Conservation (phyloP, 1,284 basidiomycete species). For the Microbotryomycetes sp. region DNA sequence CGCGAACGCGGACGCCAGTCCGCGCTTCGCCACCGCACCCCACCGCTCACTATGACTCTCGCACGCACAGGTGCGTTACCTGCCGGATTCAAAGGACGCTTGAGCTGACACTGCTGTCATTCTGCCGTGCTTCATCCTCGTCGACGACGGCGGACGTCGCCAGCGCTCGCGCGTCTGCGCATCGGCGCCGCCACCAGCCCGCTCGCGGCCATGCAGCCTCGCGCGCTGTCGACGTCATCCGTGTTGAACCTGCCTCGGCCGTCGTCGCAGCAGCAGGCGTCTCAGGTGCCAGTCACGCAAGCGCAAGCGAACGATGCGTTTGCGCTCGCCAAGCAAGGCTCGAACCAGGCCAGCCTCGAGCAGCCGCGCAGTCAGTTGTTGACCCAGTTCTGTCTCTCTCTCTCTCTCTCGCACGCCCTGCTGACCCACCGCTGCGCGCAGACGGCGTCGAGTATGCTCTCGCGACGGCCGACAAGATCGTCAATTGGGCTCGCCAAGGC, state of each 20-base stretch:
- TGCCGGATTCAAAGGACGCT: background rate
- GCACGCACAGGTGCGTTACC: background rate
- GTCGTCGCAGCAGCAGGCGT: background rate
- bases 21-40: conserved; percentile 13
- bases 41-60: background rate
- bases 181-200: background rate
- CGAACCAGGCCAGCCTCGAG: conserved; percentile 78
- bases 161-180: background rate
- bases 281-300: background rate
- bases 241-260: background rate
- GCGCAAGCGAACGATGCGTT: conserved; percentile 14
- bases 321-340: conserved; percentile 58
- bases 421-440: background rate
- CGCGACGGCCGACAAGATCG: conserved; percentile 90
- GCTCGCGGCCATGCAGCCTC: background rate
- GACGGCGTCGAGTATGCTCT: conserved; percentile 77
- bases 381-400: conserved; percentile 44
- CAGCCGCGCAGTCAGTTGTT: conserved; percentile 60
- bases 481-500: conserved; percentile 95
- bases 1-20: too few relatives aligned
- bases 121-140: background rate
- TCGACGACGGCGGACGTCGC: background rate
- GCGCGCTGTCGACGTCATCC: background rate
- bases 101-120: too few relatives aligned
- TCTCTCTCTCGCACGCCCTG: background rate